Evolutionary conservation across 2,329 filamentous ascomycete genomes (phyloP), one percentile per base, ranked within the genome.

Genomic region (Elsinoe perseae): DNA sequence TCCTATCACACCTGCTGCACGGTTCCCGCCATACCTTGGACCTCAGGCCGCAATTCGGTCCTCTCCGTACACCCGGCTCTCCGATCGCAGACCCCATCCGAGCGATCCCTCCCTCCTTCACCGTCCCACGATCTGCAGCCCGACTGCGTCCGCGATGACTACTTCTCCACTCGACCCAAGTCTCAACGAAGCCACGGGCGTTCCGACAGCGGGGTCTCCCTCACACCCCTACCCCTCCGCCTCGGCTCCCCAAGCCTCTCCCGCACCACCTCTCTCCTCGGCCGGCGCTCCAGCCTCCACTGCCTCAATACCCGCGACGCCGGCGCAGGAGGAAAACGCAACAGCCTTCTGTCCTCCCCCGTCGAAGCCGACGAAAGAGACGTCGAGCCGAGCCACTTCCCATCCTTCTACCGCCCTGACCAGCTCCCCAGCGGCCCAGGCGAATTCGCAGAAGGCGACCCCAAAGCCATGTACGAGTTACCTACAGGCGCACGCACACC

Each of bases 51-150:
- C 77, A 1, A 74, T 73, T 12, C 75, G 81, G 1, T 72, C 76
- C 0, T 92, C 92, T 61, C 74, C 77, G n/a, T 69, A 80, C 20
- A 80, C 77, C 62, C 76, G 75, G 57, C 68, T 73, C 16, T 69
- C 73, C 6, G 65, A 68, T 9, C 70, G 69, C 16, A 69, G 69
- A 43, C 71, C 72, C 5, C 66, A 69, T 1, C 77, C 73, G 71
- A 62, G 66, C 28, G 61, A 34, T 50, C 46, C 16, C 16, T 54
- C 34, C 28, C 58, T 18, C 30, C 21, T 27, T 16, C 16, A 21
- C 25, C 25, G 3, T 12, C 32, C 23, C 20, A 44, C 16, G 52
- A 53, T 1, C 75, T 77, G 8, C 68, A 73, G 42, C 75, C 75
- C 2, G 75, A 77, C 50, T 77, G 75, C 58, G 70, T 76, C 52